A percentile compares a stretch with the other conserved stretches of the same genome.
Conservation (phyloP, 129 eudicot genomes). For the Tagetes patula region DNA sequence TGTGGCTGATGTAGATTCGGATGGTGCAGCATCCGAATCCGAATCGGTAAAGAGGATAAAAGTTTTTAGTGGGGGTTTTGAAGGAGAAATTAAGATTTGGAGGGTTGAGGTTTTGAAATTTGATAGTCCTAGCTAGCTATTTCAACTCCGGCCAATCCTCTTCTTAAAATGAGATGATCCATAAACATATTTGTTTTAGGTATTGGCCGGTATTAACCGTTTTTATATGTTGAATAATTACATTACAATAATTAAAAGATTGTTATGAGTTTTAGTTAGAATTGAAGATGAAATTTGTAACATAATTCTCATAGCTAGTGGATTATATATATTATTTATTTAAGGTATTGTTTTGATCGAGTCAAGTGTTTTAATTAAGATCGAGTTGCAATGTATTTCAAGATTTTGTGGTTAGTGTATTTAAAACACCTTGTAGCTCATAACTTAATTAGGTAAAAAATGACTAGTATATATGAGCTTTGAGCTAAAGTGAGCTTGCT, state of each 20-base stretch:
- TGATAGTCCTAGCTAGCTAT: conserved; percentile 16
- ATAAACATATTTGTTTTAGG: background rate
- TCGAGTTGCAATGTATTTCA: too few species aligned
- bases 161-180: background rate
- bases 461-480: too few species aligned
- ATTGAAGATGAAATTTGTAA: background rate
- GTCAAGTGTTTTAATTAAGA: too few species aligned
- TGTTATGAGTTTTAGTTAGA: conserved; percentile 4
- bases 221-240: background rate
- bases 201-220: background rate
- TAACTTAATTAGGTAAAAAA: too few species aligned
- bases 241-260: background rate
- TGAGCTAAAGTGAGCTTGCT: background rate
- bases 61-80: conserved; percentile 84
- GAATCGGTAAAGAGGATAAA: conserved; percentile 29
- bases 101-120: conserved; percentile 45
- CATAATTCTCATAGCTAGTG: conserved; percentile 14
- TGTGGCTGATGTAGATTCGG: conserved; percentile 37
- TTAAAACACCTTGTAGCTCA: too few species aligned
- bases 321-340: conserved; percentile 20
- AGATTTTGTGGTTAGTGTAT: background rate
- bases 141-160: conserved; percentile 30
- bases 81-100: conserved; percentile 81
- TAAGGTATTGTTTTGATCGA: conserved; percentile 10
- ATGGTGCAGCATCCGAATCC: conserved; percentile 31